phyloP scores from a whole-genome alignment of 305 asterid species.

The Fraxinus ornus region DNA sequence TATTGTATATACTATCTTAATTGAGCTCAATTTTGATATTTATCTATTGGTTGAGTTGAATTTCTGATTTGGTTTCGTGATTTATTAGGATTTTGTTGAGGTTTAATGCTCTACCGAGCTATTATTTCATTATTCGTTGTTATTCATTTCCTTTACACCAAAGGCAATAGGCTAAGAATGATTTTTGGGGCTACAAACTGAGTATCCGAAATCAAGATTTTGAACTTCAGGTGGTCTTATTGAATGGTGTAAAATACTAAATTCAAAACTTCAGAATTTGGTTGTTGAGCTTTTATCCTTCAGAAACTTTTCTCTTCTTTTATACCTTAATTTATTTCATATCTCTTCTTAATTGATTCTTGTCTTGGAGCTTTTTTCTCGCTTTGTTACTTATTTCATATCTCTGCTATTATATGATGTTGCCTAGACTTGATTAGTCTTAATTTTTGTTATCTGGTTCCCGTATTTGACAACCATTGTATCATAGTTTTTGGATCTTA shows the following conservation, averaged over 20 bases:
- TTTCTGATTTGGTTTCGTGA: neutral
- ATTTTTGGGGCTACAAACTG: neutral
- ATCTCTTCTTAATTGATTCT: too few species aligned
- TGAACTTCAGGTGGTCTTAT: neutral
- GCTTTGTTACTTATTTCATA: neutral
- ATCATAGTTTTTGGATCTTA: neutral
- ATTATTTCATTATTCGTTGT: constrained; percentile 1
- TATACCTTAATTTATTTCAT: too few species aligned
- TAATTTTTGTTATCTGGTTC: constrained; percentile 22
- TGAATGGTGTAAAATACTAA: neutral
- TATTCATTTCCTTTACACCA: neutral
- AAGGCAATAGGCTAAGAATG: neutral
- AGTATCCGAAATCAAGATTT: neutral
- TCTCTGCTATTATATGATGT: neutral
- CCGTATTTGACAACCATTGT: neutral
- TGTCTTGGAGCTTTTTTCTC: neutral
- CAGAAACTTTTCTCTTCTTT: too few species aligned
- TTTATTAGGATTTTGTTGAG: neutral
- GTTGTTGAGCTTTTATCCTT: too few species aligned
- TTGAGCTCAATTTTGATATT: neutral
- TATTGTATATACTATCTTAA: neutral
- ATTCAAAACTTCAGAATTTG: too few species aligned
- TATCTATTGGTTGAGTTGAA: neutral
- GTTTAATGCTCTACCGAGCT: constrained; percentile 1
- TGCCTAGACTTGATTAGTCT: constrained; percentile 7